Base-by-base conservation (phyloP, 2,329 filamentous ascomycete species). In the Trichoderma sp. region DNA sequence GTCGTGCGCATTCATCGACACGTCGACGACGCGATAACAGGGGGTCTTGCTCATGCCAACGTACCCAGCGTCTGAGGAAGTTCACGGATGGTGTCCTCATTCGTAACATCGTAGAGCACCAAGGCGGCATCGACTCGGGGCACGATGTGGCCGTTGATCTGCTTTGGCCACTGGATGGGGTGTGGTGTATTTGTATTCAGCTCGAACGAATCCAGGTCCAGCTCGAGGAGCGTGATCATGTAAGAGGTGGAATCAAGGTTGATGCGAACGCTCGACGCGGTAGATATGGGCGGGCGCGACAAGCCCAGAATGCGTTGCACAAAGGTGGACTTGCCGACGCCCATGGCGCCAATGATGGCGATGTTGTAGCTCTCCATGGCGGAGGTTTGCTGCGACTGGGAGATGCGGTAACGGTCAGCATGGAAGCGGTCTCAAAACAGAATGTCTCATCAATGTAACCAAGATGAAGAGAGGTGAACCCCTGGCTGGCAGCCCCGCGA, bases 81-180 rank as follows among this genome's bases (percentile, higher is more conserved):
- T 70, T 91, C 88, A 69, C 86, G 85, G 74, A 97, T 88, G 77
- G 90, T 95, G 70, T 90, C 88, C 73, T 88, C 86, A 77, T 92
- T 91, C 79, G 89, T 92, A 55, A 96, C 91, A 84, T 97, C 93
- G 83, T 97, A 97, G 59, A 98, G 83, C 69, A 95, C 87, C 74
- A 97, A 82, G 56, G 92, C 93, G 24, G 92, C 95, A 75, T 98
- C 92, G 75, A 97, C 87, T 51, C 85, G 86, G 60, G 93, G 92
- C 70, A 92, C 85, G 70, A 90, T 87, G 71, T 89, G 85, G 70
- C 92, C 91, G 76, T 90, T 86, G 73, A 90, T 86, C 75, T 90
- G 87, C 73, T 87, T 89, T 14, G 88, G 89, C 89, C 89, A 90
- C 77, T 87, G 84, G 70, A 91, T 87, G 67, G 86, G 85, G 70